phyloP scores from a whole-genome alignment of 1,284 basidiomycete genomes.

The Omphalotus olearius region DNA sequence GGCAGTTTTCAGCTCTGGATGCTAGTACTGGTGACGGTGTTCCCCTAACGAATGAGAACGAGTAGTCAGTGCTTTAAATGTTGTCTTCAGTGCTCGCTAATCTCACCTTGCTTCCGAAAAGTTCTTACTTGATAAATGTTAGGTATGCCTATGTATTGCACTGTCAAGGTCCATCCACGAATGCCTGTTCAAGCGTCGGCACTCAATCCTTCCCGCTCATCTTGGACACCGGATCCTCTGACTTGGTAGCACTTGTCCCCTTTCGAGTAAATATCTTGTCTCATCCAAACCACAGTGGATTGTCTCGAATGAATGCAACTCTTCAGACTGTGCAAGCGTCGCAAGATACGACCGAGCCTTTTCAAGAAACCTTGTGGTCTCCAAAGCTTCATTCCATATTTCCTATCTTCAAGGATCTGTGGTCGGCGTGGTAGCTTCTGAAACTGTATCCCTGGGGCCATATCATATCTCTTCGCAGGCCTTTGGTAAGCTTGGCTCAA shows the following conservation, averaged over 20 bases:
- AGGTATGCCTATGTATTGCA: conserved; percentile 23
- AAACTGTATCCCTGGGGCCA: conserved; percentile 39
- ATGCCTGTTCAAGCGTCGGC: conserved; percentile 30
- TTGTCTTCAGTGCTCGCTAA: not conserved
- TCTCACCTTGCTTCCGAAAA: conserved; percentile 15
- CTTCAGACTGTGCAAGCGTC: conserved; percentile 30
- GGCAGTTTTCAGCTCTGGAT: conserved; percentile 20
- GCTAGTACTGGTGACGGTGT: conserved; percentile 22
- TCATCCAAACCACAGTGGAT: conserved; percentile 28
- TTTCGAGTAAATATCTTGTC: not conserved
- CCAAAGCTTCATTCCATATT: conserved; percentile 34
- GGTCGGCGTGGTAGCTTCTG: conserved; percentile 37
- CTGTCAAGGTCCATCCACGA: too few species aligned
- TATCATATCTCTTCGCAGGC: conserved; percentile 38
- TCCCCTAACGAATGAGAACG: conserved; percentile 27
- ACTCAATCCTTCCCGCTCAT: conserved; percentile 48
- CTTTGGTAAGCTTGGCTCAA: conserved; percentile 29
- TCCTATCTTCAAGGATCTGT: conserved; percentile 46
- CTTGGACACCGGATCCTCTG: conserved; percentile 13
- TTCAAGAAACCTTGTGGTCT: conserved; percentile 28
- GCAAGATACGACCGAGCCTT: conserved; percentile 23
- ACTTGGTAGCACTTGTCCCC: conserved; percentile 2
- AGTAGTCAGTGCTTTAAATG: conserved; percentile 29
- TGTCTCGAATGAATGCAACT: conserved; percentile 27
- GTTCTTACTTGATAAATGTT: conserved; percentile 37